Evolutionary conservation across 352 stramenopile species (phyloP).

Genomic region (Globisporangium rhizosaccharum): DNA sequence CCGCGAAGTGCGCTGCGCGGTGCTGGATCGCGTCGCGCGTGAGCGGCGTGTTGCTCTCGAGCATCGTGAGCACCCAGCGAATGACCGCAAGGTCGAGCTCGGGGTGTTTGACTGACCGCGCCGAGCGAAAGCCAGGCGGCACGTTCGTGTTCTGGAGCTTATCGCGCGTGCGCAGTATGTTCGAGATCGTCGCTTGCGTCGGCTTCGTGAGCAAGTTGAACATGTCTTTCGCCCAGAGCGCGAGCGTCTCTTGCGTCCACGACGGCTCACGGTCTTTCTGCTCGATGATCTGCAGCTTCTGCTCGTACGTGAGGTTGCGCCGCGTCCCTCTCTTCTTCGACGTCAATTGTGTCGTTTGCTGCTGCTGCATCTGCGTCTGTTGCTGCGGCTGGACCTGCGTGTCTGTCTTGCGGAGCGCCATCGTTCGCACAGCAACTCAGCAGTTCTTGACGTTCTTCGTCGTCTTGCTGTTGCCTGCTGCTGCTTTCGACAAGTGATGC

Average conservation of each 20-base stretch:
- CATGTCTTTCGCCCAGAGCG: conserved; percentile 46
- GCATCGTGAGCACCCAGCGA: conserved; percentile 35
- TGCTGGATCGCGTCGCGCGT: conserved; percentile 31
- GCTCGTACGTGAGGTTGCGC: conserved; percentile 56
- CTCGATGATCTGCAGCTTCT: conserved; percentile 52
- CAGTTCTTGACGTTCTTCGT: no score
- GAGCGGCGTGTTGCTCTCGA: conserved; percentile 18
- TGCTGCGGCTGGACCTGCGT: neutral
- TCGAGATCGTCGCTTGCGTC: conserved; percentile 66
- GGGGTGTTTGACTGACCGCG: conserved; percentile 40
- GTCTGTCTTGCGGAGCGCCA: no score
- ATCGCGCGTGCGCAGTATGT: conserved; percentile 42
- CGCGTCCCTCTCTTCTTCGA: conserved; percentile 5
- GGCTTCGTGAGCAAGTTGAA: conserved; percentile 40
- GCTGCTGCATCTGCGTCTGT: neutral
- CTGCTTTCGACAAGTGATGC: no score
- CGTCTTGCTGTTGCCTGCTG: no score
- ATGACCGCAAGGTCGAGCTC: conserved; percentile 43
- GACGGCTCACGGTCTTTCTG: conserved; percentile 47
- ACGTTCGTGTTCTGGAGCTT: conserved; percentile 37
- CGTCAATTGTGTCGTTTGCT: neutral
- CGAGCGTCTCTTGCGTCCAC: conserved; percentile 51
- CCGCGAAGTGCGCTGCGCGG: conserved; percentile 26
- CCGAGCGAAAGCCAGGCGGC: conserved; percentile 34
- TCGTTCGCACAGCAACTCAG: no score